Evolutionary conservation across 306 rosid species (phyloP), one percentile per base, ranked within the genome.

Genomic region (Arachis stenosperma): DNA sequence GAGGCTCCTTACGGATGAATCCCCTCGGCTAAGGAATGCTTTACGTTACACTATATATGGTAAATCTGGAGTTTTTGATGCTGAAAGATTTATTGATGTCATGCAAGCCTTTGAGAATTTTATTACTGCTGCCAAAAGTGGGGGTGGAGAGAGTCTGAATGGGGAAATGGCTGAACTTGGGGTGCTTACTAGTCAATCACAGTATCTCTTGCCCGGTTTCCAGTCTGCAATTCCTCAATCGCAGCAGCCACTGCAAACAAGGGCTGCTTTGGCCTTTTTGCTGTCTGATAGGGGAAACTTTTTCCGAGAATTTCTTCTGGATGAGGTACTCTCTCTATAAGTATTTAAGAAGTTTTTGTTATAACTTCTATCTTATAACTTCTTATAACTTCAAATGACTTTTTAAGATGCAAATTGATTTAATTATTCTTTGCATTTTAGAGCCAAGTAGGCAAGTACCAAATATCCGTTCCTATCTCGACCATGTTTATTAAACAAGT

Each of bases 41-140:
- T 82, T 94, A 60, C 95, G 95, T 53, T 94, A 89, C 79, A 94
- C 98, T 60, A 94, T 94, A 69, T 94, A 94, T 78, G 98, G 98
- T 68, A 94, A 88, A 78, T 88, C 95, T 65, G 98, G 98, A 74
- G 88, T 91, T 66, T 94, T 94, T 81, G 86, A 94, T 64, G 98
- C 98, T 33, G 98, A 91, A 81, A 88, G 98, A 85, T 94, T 94
- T 86, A 94, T 91, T 75, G 98, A 91, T 88, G 95, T 94, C 73
- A 94, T 94, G 98, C 98, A 91, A 91, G 97, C 98, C 76, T 94
- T 94, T 13, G 98, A 94, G 71, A 91, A 78, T 85, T 94, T 94
- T 81, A 91, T 91, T 75, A 89, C 97, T 22, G 98, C 98, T 9
- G 97, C 98, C 75, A 94, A 91, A 91, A 94, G 98, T 88, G 97